Percentiles rank a stretch among this genome's conserved stretches.
Conservation (phyloP, 179 eudicot species). For the Beta macrorhiza region DNA sequence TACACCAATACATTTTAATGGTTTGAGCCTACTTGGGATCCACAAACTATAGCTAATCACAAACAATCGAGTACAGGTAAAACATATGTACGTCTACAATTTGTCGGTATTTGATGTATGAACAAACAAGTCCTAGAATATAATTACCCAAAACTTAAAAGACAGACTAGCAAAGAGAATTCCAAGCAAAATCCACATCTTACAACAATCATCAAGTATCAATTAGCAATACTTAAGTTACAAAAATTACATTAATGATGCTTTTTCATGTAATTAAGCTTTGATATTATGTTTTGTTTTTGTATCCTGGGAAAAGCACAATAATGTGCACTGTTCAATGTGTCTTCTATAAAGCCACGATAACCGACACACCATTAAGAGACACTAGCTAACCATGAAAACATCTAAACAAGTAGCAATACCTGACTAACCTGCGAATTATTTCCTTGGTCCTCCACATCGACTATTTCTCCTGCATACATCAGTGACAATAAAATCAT, state of each 20-base stretch:
- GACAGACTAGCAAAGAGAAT: not conserved
- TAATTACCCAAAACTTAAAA: not conserved
- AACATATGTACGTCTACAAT: not conserved
- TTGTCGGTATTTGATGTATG: not conserved
- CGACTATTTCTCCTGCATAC: conserved; percentile 52
- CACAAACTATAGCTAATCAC: not conserved
- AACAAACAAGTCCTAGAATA: not conserved
- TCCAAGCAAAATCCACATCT: not conserved
- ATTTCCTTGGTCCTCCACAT: conserved; percentile 50
- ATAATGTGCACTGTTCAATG: not conserved
- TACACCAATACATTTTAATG: not conserved
- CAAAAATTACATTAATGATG: too few relatives aligned
- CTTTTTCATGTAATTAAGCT: not conserved
- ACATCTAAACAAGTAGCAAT: conserved; percentile 19
- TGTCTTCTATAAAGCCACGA: not conserved
- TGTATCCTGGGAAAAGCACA: not conserved
- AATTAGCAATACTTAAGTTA: not conserved
- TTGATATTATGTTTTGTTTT: not conserved
- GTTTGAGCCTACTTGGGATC: not conserved
- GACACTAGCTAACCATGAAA: not conserved
- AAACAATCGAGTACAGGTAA: not conserved
- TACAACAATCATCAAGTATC: not conserved
- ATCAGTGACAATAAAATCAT: conserved; percentile 17
- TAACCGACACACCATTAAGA: not conserved
- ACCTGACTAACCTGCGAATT: conserved; percentile 84